Evolutionary conservation across 2,329 filamentous ascomycete species (phyloP).

Genomic region (Geoglossum cookeanum): DNA sequence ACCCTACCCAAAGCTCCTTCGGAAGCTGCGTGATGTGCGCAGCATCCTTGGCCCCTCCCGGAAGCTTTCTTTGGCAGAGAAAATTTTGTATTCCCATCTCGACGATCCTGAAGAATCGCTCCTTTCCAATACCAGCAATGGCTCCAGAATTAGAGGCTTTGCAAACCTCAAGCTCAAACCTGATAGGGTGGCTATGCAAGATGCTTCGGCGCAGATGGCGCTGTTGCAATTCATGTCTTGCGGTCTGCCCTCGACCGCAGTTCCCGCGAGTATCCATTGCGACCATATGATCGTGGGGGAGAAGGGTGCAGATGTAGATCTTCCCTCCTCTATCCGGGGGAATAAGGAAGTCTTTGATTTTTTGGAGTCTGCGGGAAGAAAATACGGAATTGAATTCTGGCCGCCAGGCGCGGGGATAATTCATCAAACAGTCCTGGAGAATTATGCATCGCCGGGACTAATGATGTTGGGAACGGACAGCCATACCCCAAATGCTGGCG

Average conservation of each 20-base stretch:
- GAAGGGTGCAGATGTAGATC: constrained; percentile 69
- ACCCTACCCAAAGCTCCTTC: constrained; percentile 66
- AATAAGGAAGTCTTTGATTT: constrained; percentile 99
- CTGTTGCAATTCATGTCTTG: constrained; percentile 98
- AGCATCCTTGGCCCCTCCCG: constrained; percentile 45
- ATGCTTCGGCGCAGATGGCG: constrained; percentile 96
- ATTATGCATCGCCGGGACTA: constrained; percentile 87
- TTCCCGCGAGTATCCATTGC: constrained; percentile 94
- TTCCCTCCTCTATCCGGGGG: constrained; percentile 66
- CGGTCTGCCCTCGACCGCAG: constrained; percentile 69
- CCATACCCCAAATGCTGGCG: constrained; percentile 94
- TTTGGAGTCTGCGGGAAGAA: constrained; percentile 75
- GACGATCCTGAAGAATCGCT: constrained; percentile 79
- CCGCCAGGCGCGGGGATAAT: constrained; percentile 87
- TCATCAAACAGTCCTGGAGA: constrained; percentile 93
- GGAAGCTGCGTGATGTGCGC: constrained; percentile 56
- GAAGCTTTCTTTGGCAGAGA: constrained; percentile 76
- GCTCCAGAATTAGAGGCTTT: constrained; percentile 62
- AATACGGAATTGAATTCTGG: constrained; percentile 92
- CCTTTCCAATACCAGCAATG: constrained; percentile 64
- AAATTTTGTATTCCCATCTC: constrained; percentile 94
- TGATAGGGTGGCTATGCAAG: constrained; percentile 96
- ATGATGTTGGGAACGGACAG: constrained; percentile 99
- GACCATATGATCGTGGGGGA: constrained; percentile 97
- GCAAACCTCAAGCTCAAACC: constrained; percentile 95